Evolutionary conservation across 2,329 filamentous ascomycete genomes (phyloP).

Genomic region (Thielaviopsis punctulata): DNA sequence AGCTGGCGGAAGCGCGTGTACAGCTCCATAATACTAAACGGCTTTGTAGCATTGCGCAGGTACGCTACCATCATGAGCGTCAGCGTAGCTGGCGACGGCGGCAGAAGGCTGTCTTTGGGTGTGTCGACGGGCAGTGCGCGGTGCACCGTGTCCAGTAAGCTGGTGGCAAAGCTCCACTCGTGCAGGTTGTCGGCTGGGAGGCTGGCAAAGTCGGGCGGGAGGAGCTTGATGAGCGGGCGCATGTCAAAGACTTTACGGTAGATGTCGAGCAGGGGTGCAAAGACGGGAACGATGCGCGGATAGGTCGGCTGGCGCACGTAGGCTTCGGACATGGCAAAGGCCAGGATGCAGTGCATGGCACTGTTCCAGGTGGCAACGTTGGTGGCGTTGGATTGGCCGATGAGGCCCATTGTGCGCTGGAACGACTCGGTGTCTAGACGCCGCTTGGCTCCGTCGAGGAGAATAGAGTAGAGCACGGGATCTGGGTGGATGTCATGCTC

Average conservation of each 20-base stretch:
- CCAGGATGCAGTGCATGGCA: constrained; percentile 31
- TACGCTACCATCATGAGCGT: constrained; percentile 31
- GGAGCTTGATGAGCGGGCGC: constrained; percentile 25
- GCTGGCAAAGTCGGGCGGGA: constrained; percentile 14
- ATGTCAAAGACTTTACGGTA: constrained; percentile 32
- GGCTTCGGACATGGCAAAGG: constrained; percentile 25
- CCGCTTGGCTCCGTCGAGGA: constrained; percentile 54
- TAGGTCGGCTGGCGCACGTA: constrained; percentile 16
- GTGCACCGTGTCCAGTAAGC: constrained; percentile 9
- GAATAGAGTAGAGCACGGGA: constrained; percentile 45
- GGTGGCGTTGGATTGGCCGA: neutral
- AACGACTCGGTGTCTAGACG: constrained; percentile 36
- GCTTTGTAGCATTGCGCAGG: constrained; percentile 23
- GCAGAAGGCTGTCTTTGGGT: constrained; percentile 15
- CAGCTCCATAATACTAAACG: constrained; percentile 26
- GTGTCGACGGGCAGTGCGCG: neutral
- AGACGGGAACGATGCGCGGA: constrained; percentile 22
- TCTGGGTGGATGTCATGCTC: constrained; percentile 45
- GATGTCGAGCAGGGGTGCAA: constrained; percentile 30
- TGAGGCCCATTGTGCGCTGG: constrained; percentile 6
- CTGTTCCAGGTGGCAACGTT: constrained; percentile 21
- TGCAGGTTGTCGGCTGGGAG: constrained; percentile 9
- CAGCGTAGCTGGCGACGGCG: constrained; percentile 24
- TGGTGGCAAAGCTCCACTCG: constrained; percentile 8
- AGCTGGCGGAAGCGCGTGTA: constrained; percentile 30